A percentile compares a stretch with the other conserved stretches of the same genome.
phyloP scores from a whole-genome alignment of 441 rosid species.

The Bocquillonia castaneifolia region DNA sequence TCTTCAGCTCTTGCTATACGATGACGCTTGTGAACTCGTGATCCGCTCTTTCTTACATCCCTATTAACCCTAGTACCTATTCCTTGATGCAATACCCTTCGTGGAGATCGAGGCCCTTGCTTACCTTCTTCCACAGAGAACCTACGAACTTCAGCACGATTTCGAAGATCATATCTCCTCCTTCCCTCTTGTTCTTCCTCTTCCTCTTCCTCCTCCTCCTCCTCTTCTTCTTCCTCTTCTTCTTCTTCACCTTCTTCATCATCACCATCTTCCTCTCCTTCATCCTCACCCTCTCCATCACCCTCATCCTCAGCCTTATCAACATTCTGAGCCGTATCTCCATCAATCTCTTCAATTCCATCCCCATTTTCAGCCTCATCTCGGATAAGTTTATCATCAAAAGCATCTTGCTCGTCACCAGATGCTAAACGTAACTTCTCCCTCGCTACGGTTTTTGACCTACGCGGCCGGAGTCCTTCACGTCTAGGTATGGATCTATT shows the following conservation, averaged over 20 bases:
- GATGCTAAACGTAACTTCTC: constrained; percentile 51
- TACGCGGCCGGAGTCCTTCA: constrained; percentile 96
- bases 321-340: constrained; percentile 47
- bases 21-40: constrained; percentile 92
- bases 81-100: constrained; percentile 96
- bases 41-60: constrained; percentile 89
- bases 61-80: constrained; percentile 80
- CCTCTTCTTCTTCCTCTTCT: constrained; percentile 42
- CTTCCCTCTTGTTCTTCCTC: constrained; percentile 95
- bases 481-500: constrained; percentile 73
- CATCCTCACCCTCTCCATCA: constrained; percentile 57
- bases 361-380: constrained; percentile 90
- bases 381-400: constrained; percentile 68
- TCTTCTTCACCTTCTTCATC: constrained; percentile 28
- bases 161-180: constrained; percentile 92
- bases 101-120: constrained; percentile 84
- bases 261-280: constrained; percentile 41
- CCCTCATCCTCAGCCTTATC: constrained; percentile 56
- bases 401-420: constrained; percentile 64
- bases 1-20: constrained; percentile 78
- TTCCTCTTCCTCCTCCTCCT: constrained; percentile 68
- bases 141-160: constrained; percentile 92
- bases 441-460: constrained; percentile 52
- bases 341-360: constrained; percentile 66
- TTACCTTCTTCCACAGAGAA: constrained; percentile 67